Base-by-base conservation (phyloP, 805 yeast genomes). In the Schwanniomyces pseudopolymorphus region DNA sequence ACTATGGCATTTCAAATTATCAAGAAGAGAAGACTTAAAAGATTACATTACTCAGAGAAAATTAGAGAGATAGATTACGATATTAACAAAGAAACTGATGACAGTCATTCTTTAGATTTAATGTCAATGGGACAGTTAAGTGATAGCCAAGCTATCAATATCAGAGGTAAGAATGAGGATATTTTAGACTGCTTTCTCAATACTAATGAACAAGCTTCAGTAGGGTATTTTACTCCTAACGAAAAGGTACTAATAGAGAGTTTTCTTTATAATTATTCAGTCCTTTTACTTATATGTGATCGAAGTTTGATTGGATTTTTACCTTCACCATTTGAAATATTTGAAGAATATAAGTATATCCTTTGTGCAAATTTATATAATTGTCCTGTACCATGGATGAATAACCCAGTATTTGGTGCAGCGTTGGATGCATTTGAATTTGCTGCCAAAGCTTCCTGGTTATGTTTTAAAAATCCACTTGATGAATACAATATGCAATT, bases 381-480 rank as follows among this genome's bases (percentile, higher is more conserved):
- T 19, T 35, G 45, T 10, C 26, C 39, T 5, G 35, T 36, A 4
- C 21, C 20, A 20, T 43, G 45, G 45, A 26, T 43, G 41, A 43
- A 43, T 37, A 43, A 43, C 21, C 28, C 45, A 5, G 45, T 43
- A n/a, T 25, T 43, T 25, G 45, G 45, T 13, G 40, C 45, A n/a
- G 38, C 41, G 6, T 14, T 43, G 19, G 41, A 37, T 26, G 39
- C 45, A 26, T 36, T 43, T 36, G 45, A 37, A 24, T 27, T 36
- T 25, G 45, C 45, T 17, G 45, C 41, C 11, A 43, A 43, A 14
- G 45, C 45, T n/a, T 43, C 45, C 8, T 43, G 45, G 45, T 31
- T 40, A 9, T 40, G 43, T 24, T 40, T 40, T 40, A 40, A 40
- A 16, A 27, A 36, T 14, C 43, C 43, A 2, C 26, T 40, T 19